These are phyloP conservation scores for Acacia crassicarpa DNA, from an alignment of 306 rosid genomes.

Conservation along the genomic window DNA sequence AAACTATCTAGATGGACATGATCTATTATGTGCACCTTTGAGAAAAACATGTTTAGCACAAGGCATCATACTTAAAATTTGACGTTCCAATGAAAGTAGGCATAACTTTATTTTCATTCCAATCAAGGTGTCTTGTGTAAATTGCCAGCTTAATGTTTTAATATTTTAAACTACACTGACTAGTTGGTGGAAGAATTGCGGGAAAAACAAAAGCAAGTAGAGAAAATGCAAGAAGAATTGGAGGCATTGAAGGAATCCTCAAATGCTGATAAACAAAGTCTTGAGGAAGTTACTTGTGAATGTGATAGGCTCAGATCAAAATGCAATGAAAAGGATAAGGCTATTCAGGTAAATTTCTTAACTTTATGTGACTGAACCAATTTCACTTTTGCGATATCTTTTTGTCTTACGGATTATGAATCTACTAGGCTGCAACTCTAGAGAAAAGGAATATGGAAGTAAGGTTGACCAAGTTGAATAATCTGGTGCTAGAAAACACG, in stretches of 20 bases:
- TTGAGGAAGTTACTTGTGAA: constrained; percentile 54
- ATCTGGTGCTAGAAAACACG: constrained; percentile 50
- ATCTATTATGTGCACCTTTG: background rate
- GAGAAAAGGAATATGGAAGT: constrained; percentile 77
- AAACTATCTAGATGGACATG: background rate
- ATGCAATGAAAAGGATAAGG: constrained; percentile 70
- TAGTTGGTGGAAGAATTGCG: constrained; percentile 71
- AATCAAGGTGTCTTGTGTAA: background rate
- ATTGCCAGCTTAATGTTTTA: constrained; percentile 12
- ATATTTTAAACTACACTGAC: constrained; percentile 29
- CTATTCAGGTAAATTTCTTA: constrained; percentile 64
- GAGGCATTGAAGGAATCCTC: constrained; percentile 64
- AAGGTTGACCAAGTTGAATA: constrained; percentile 60
- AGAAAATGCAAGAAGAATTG: constrained; percentile 63
- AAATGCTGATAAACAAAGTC: constrained; percentile 53
- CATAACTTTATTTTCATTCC: background rate
- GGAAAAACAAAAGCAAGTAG: constrained; percentile 65
- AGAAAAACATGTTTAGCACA: background rate
- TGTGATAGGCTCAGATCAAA: constrained; percentile 54
- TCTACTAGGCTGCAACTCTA: constrained; percentile 56
- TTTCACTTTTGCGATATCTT: background rate
- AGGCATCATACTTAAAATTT: background rate
- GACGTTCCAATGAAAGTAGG: background rate
- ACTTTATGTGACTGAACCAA: constrained; percentile 7
- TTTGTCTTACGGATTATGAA: constrained; percentile 21